Percentiles rank a stretch among this genome's conserved stretches.
Conservation (phyloP, 2,329 filamentous ascomycete species). For the Stachybotrys chlorohalonatus region DNA sequence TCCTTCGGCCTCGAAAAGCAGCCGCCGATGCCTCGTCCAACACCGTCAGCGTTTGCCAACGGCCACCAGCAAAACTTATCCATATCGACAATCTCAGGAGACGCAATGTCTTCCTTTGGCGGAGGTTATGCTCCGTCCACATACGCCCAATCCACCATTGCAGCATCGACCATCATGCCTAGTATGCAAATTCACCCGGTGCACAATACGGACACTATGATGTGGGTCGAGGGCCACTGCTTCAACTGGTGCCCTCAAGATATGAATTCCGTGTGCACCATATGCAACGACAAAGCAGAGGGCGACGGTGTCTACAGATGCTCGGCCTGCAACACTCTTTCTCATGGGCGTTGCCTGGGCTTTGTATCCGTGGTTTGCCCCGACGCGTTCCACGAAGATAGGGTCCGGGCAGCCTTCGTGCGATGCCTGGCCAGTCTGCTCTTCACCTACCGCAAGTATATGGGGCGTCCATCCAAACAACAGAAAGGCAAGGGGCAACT, state of each 20-base stretch:
- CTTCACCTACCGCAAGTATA: conserved; percentile 57
- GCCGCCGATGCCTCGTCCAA: conserved; percentile 58
- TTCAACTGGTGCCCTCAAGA: conserved; percentile 58
- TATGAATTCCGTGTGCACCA: conserved; percentile 51
- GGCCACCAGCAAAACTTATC: conserved; percentile 52
- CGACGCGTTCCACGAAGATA: conserved; percentile 51
- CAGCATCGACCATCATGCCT: conserved; percentile 80
- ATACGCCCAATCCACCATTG: conserved; percentile 78
- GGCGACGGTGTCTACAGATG: conserved; percentile 70
- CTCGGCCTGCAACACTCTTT: conserved; percentile 49
- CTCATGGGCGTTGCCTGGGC: conserved; percentile 53
- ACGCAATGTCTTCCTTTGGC: conserved; percentile 59
- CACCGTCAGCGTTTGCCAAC: conserved; percentile 59
- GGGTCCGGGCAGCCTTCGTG: conserved; percentile 54
- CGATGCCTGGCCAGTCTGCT: conserved; percentile 57
- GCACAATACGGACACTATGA: conserved; percentile 65
- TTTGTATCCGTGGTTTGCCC: conserved; percentile 56
- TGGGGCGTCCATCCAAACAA: conserved; percentile 49
- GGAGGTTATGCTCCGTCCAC: conserved; percentile 70
- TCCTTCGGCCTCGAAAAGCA: conserved; percentile 76
- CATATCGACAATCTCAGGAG: conserved; percentile 49
- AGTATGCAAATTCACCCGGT: conserved; percentile 74
- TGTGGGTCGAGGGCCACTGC: conserved; percentile 82
- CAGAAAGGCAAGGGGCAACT: conserved; percentile 52
- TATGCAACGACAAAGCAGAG: conserved; percentile 68